phyloP scores from a whole-genome alignment of 805 yeast species.

The Yarrowia divulgata region DNA sequence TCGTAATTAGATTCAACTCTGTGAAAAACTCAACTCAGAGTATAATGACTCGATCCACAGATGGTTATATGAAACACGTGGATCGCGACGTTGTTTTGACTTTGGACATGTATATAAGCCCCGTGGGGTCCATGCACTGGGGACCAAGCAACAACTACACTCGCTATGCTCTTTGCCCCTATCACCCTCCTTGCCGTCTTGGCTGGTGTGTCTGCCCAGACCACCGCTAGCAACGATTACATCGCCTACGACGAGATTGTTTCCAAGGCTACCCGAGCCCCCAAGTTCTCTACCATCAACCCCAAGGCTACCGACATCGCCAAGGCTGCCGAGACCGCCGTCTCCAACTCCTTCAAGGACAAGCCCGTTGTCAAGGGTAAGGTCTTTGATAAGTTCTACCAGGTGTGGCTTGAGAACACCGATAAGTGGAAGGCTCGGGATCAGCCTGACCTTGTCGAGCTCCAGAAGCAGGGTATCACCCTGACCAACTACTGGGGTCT shows the following conservation, averaged over 20 bases:
- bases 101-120: neutral
- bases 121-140: neutral
- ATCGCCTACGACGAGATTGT: constrained; percentile 4
- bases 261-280: constrained; percentile 7
- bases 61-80: constrained; percentile 1
- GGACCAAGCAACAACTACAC: neutral
- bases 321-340: constrained; percentile 7
- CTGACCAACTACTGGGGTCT: constrained; percentile 17
- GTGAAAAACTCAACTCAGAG: neutral
- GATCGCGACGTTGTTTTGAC: neutral
- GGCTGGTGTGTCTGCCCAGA: constrained; percentile 12
- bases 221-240: constrained; percentile 5
- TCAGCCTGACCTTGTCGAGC: neutral
- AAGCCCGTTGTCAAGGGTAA: constrained; percentile 10
- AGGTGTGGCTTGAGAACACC: constrained; percentile 12
- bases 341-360: constrained; percentile 6
- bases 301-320: constrained; percentile 1
- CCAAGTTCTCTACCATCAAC: constrained; percentile 4
- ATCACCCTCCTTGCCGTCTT: constrained; percentile 4
- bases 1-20: neutral
- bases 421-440: constrained; percentile 8
- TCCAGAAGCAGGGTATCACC: constrained; percentile 10
- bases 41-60: constrained; percentile 1
- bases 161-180: constrained; percentile 12
- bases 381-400: constrained; percentile 15